phyloP scores from a whole-genome alignment of 306 rosid genomes.

The Sphenostylis stenocarpa region DNA sequence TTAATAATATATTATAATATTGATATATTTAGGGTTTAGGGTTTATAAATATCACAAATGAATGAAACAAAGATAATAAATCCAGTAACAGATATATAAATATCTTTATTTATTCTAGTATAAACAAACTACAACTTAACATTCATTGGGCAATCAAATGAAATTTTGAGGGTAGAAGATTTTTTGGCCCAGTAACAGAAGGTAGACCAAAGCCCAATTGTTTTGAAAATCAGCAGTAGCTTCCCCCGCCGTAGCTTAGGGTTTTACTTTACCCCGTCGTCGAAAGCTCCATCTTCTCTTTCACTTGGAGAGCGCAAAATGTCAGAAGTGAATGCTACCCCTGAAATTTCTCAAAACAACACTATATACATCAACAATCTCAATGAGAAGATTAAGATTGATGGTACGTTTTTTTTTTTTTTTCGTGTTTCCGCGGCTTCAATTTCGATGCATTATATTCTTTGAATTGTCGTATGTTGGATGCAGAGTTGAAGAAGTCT shows the following conservation, averaged over 20 bases:
- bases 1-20: too few species aligned
- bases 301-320: constrained; percentile 27
- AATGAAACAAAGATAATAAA: too few species aligned
- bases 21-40: too few species aligned
- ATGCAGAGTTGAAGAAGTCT: constrained; percentile 87
- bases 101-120: too few species aligned
- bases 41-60: too few species aligned
- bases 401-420: constrained; percentile 40
- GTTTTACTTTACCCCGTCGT: constrained; percentile 26
- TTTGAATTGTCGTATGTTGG: neutral
- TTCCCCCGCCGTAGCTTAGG: constrained; percentile 33
- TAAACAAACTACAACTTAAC: too few species aligned
- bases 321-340: constrained; percentile 60
- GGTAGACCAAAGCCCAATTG: constrained; percentile 5
- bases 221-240: neutral
- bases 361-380: constrained; percentile 97
- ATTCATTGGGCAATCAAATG: neutral
- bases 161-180: neutral
- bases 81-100: too few species aligned
- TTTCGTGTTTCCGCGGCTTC: neutral
- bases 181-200: neutral
- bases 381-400: constrained; percentile 93
- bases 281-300: constrained; percentile 8
- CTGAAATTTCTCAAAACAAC: constrained; percentile 58
- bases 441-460: neutral